Evolutionary conservation across 495 filamentous ascomycete species (phyloP).

Genomic region (Neurospora sp.): DNA sequence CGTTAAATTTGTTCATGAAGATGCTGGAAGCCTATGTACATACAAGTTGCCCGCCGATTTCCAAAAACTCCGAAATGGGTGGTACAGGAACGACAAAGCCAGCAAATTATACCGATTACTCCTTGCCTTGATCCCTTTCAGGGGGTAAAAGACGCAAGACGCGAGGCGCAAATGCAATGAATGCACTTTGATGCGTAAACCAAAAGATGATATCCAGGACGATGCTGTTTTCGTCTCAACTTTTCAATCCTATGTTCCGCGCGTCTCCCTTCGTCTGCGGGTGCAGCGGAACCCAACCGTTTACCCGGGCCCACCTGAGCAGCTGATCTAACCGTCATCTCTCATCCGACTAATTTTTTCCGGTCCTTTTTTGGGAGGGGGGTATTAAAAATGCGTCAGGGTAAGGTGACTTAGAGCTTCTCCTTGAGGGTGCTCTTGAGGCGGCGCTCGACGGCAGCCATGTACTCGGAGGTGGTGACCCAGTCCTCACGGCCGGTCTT

Average conservation of each 20-base stretch:
- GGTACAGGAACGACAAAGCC: not conserved
- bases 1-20: not conserved
- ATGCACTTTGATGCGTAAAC: not conserved
- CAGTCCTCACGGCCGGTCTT: conserved; percentile 71
- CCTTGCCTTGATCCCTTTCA: not conserved
- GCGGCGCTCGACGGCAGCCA: conserved; percentile 79
- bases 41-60: not conserved
- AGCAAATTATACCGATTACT: not conserved
- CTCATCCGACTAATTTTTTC: not conserved
- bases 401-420: conserved; percentile 32
- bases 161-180: not conserved
- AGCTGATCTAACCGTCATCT: not conserved
- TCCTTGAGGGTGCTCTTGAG: conserved; percentile 54
- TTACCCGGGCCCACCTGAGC: not conserved
- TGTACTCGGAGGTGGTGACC: conserved; percentile 81
- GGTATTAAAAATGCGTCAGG: not conserved
- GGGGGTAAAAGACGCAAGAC: not conserved
- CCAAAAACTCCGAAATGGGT: not conserved
- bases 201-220: not conserved
- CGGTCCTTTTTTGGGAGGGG: not conserved
- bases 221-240: not conserved
- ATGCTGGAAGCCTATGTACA: not conserved
- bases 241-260: not conserved
- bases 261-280: not conserved
- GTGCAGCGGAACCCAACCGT: not conserved